These are phyloP conservation scores for Capsicum chinense DNA, from an alignment of 257 asterid genomes.

Conservation along the genomic window DNA sequence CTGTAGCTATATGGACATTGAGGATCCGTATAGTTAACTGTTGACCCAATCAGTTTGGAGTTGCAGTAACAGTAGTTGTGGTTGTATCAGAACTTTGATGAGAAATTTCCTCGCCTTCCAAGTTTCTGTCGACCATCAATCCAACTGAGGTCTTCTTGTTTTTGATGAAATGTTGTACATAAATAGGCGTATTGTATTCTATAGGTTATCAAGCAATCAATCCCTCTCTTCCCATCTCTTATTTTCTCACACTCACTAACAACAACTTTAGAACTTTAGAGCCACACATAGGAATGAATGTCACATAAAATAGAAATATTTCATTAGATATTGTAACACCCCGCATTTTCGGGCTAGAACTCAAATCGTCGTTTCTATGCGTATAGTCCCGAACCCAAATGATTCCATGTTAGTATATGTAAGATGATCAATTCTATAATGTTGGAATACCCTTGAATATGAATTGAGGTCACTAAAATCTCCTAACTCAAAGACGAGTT, in stretches of 20 bases:
- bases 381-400: too few species aligned
- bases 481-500: too few species aligned
- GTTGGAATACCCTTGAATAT: too few species aligned
- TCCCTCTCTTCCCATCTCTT: neutral
- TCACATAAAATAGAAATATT: neutral
- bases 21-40: neutral
- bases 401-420: too few species aligned
- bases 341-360: too few species aligned
- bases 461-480: too few species aligned
- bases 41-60: neutral
- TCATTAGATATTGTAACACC: neutral
- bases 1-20: neutral
- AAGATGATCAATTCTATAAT: too few species aligned
- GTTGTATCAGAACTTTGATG: conserved; percentile 9
- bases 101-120: neutral
- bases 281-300: neutral
- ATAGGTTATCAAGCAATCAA: neutral
- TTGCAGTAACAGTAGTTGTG: neutral
- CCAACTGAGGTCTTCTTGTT: neutral
- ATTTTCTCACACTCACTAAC: neutral
- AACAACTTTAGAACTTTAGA: neutral
- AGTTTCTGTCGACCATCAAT: neutral
- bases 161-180: neutral
- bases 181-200: neutral
- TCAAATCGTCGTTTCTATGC: too few species aligned